Conservation (phyloP, 495 filamentous ascomycete species). For the Aspergillus ostianus region DNA sequence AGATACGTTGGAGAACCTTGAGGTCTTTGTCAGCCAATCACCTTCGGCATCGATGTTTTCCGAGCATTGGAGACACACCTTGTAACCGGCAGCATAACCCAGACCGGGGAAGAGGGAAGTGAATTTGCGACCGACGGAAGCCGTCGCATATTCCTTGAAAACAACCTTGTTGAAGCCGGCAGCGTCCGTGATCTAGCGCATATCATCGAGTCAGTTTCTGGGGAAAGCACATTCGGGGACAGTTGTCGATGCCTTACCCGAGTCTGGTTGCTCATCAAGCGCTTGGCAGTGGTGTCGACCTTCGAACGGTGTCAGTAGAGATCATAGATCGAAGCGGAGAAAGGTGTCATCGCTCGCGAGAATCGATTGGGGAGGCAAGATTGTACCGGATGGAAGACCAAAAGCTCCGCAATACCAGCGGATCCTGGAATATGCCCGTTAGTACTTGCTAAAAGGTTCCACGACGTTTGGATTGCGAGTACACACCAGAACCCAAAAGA, state of each 20-base stretch:
- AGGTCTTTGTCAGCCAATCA: conserved; percentile 14
- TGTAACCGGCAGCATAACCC: conserved; percentile 97
- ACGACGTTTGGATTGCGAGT: conserved; percentile 2
- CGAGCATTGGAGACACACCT: conserved; percentile 53
- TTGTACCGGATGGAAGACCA: conserved; percentile 92
- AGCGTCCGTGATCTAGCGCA: conserved; percentile 54
- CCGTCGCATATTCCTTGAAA: conserved; percentile 85
- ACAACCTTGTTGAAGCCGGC: conserved; percentile 79
- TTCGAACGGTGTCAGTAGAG: conserved; percentile 36
- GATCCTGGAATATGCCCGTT: conserved; percentile 56
- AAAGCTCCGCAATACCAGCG: conserved; percentile 93
- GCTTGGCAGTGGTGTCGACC: conserved; percentile 98
- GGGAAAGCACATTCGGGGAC: not conserved
- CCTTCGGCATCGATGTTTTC: not conserved
- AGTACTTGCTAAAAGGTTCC: conserved; percentile 14
- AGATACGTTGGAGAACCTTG: conserved; percentile 86
- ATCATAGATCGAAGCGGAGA: not conserved
- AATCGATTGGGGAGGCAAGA: not conserved
- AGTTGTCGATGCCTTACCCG: conserved; percentile 46
- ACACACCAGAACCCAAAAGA: conserved; percentile 84
- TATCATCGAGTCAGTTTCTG: conserved; percentile 2
- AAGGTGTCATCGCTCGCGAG: not conserved
- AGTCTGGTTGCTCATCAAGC: conserved; percentile 97
- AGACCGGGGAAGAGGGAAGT: conserved; percentile 95
- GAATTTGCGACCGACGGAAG: conserved; percentile 70